Percentiles rank a stretch among this genome's conserved stretches.
These are phyloP conservation scores for Yamadazyma sp. DNA, from an alignment of 1,139 yeast species.

Conservation along the genomic window DNA sequence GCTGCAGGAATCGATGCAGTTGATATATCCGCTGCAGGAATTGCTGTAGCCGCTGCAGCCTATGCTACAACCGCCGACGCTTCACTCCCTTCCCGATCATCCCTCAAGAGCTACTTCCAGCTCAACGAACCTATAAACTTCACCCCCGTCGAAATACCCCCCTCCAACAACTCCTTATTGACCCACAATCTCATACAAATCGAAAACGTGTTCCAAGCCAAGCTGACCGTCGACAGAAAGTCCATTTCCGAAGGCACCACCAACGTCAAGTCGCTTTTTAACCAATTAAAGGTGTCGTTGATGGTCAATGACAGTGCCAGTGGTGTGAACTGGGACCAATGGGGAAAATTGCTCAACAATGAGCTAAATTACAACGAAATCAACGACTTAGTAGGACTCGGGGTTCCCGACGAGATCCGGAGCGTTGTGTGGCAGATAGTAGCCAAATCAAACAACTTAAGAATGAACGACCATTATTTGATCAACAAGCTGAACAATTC, in stretches of 20 bases:
- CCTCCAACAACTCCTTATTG: constrained; percentile 32
- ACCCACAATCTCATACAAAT: constrained; percentile 36
- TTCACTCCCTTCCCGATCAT: constrained; percentile 28
- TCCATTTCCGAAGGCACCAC: constrained; percentile 60
- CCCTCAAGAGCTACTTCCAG: constrained; percentile 30
- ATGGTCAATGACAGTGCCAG: constrained; percentile 30
- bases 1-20: not conserved
- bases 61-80: not conserved
- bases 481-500: constrained; percentile 53
- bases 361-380: constrained; percentile 46
- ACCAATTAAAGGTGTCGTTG: constrained; percentile 50
- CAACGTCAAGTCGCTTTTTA: constrained; percentile 42
- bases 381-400: constrained; percentile 67
- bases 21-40: not conserved
- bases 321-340: constrained; percentile 76
- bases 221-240: constrained; percentile 37
- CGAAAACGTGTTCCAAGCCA: constrained; percentile 28
- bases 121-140: constrained; percentile 23
- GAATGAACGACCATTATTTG: constrained; percentile 68
- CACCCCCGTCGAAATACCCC: constrained; percentile 10
- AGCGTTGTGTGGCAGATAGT: constrained; percentile 93
- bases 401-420: constrained; percentile 82
- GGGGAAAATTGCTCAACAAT: constrained; percentile 47
- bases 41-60: not conserved
- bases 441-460: constrained; percentile 72